These are phyloP conservation scores for Amesomyces nigricolor DNA, from an alignment of 2,329 filamentous ascomycete species.

Conservation along the genomic window DNA sequence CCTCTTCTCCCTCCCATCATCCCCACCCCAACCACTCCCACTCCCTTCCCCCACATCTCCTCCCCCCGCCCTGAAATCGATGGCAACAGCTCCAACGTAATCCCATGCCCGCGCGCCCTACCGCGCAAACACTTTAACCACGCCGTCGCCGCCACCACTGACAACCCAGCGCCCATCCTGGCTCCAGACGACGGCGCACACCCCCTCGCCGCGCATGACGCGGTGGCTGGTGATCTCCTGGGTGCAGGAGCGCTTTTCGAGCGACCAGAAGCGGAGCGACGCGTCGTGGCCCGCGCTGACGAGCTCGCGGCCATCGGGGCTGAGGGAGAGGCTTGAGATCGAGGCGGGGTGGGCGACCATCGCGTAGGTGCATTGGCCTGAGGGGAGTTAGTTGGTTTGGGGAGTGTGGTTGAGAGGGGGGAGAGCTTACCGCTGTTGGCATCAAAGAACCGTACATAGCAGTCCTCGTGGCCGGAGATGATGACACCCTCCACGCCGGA, in stretches of 20 bases:
- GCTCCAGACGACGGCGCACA: slow-evolving; percentile 93
- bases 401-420: not conserved
- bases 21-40: too few species aligned
- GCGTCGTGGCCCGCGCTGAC: slow-evolving; percentile 96
- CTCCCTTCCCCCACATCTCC: not conserved
- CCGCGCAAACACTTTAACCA: slow-evolving; percentile 83
- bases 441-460: slow-evolving; percentile 94
- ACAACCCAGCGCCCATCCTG: slow-evolving; percentile 93
- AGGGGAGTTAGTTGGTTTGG: slow-evolving; percentile 17
- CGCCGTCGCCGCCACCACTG: slow-evolving; percentile 87
- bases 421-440: slow-evolving; percentile 84
- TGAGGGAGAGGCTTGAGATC: slow-evolving; percentile 86
- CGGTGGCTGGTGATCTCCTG: slow-evolving; percentile 93
- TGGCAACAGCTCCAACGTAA: not conserved
- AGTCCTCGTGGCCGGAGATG: slow-evolving; percentile 94
- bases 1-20: too few species aligned
- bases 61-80: not conserved
- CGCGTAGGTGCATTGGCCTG: slow-evolving; percentile 99
- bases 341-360: slow-evolving; percentile 95
- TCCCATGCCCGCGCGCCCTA: slow-evolving; percentile 28
- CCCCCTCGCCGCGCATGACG: slow-evolving; percentile 91
- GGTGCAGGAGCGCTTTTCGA: slow-evolving; percentile 91
- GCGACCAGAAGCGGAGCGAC: slow-evolving; percentile 90
- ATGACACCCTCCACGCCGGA: slow-evolving; percentile 87
- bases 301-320: slow-evolving; percentile 87